Percentiles rank a stretch among this genome's conserved stretches.
Evolutionary conservation across 495 filamentous ascomycete species (phyloP).

Genomic region (Penicillium salamii): DNA sequence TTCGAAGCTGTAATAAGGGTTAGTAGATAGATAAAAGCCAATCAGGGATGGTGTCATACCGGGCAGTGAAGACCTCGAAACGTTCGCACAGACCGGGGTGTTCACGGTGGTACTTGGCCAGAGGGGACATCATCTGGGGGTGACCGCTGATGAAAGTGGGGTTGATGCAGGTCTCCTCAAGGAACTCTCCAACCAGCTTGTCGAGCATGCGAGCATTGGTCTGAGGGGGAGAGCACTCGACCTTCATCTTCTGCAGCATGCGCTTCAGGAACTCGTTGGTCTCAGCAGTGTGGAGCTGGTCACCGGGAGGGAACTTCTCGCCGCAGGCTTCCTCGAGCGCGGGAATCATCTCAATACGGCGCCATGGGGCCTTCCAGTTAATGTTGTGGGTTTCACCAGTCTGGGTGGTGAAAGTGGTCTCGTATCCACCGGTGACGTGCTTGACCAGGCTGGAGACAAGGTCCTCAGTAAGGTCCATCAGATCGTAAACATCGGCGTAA

Average conservation of each 20-base stretch:
- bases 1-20: conserved; percentile 71
- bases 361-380: conserved; percentile 96
- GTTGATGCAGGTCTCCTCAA: conserved; percentile 90
- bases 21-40: no score
- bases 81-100: conserved; percentile 87
- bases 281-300: conserved; percentile 85
- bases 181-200: conserved; percentile 93
- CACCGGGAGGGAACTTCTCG: conserved; percentile 87
- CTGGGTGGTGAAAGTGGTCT: conserved; percentile 79
- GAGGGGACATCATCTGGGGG: conserved; percentile 95
- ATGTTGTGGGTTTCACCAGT: conserved; percentile 80
- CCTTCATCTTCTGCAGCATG: conserved; percentile 81
- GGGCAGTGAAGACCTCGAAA: conserved; percentile 89
- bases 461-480: conserved; percentile 93
- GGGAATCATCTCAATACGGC: conserved; percentile 93
- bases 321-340: conserved; percentile 85
- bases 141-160: conserved; percentile 94
- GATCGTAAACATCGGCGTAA: conserved; percentile 87
- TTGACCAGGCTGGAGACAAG: conserved; percentile 91
- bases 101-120: conserved; percentile 89
- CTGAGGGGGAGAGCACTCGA: conserved; percentile 84
- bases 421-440: conserved; percentile 77
- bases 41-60: no score
- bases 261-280: conserved; percentile 82
- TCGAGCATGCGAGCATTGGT: conserved; percentile 98